phyloP scores from a whole-genome alignment of 805 yeast genomes.

The Brettanomyces naardenensis region DNA sequence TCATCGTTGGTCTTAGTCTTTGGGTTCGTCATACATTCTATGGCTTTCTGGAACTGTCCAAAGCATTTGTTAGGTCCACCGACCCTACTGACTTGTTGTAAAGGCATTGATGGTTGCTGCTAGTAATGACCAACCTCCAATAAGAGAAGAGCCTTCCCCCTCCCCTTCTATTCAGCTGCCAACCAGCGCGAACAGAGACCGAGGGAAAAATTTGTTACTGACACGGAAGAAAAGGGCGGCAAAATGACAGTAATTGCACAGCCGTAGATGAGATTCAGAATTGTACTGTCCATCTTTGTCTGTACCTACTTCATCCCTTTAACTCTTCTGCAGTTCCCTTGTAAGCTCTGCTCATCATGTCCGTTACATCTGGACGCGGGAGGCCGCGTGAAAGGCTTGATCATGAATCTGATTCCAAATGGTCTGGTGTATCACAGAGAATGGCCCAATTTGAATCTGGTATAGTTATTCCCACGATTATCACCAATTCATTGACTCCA shows the following conservation, averaged over 20 bases:
- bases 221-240: neutral
- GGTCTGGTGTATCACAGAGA: neutral
- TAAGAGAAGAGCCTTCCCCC: too few species aligned
- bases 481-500: slow-evolving; percentile 36
- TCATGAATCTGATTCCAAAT: neutral
- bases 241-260: too few species aligned
- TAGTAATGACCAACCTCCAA: too few species aligned
- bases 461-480: neutral
- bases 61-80: slow-evolving; percentile 33
- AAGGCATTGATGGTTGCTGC: slow-evolving; percentile 20
- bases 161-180: neutral
- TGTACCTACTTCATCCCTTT: too few species aligned
- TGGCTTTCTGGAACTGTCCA: slow-evolving; percentile 29
- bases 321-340: too few species aligned
- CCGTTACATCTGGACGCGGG: too few species aligned
- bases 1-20: slow-evolving; percentile 23
- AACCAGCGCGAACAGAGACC: neutral
- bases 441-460: neutral
- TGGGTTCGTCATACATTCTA: slow-evolving; percentile 30
- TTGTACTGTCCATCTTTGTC: too few species aligned
- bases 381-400: neutral
- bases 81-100: slow-evolving; percentile 26
- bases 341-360: too few species aligned
- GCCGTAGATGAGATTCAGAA: too few species aligned
- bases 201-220: too few species aligned